Base-by-base conservation (phyloP, 257 asterid genomes). In the Nicotiana otophora region DNA sequence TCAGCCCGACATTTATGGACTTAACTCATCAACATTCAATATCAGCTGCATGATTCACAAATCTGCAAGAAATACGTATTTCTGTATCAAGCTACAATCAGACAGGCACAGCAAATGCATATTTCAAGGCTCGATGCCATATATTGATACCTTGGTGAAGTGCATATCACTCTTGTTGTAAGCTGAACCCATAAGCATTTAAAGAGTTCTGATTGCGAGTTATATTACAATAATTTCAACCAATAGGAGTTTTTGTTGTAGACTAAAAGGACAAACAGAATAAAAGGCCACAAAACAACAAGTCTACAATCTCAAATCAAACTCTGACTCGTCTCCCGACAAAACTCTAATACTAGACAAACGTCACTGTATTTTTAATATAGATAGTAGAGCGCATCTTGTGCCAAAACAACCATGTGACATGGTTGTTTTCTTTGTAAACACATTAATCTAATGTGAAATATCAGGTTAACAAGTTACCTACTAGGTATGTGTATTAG, bases 41-140 rank as follows among this genome's bases (percentile, higher is more conserved):
- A 31, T 42, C 81, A 36, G 81, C 64, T 42, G 66, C 77, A 60
- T 51, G 65, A 82, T 58, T 82, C 72, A 55, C 74, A 42, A 60
- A 75, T n/a, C n/a, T 78, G 75, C 55, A 81, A 66, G 83, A 81
- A 48, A 65, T 51, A 81, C 4, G 5, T 81, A 66, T 54, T 63
- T 63, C 39, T 63, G 26, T 39, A 36, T 61, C 57, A 79, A 79
- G 61, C 42, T 70, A 68, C 3, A 70, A 23, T 17, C 51, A 36
- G 30, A 14, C 1, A 46, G 77, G 20, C 33, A 48, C n/a, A 70
- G 7, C 11, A n/a, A 70, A 70, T 48, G 61, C 39, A 48, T 3
- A 48, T 26, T 19, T 48, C 10, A 74, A 48, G 79, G 23, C 62
- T 46, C 39, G 15, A 70, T 19, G 3, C 9, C 51, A 66, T 31